Conservation (phyloP, 805 yeast species). For the Zygosaccharomyces siamensis region DNA sequence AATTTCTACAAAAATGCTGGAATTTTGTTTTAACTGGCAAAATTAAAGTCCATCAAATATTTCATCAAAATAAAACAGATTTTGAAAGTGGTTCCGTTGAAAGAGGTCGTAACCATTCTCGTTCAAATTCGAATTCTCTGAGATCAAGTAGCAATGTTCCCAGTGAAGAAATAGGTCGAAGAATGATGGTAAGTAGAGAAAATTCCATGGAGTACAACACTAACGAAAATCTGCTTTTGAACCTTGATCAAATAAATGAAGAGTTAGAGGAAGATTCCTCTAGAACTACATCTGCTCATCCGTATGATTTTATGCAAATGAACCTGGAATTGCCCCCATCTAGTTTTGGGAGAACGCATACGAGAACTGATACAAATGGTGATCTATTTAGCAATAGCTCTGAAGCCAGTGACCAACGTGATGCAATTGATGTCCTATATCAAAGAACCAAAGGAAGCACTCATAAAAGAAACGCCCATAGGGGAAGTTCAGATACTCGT, state of each 20-base stretch:
- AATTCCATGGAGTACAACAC: conserved; percentile 2
- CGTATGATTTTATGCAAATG: conserved; percentile 16
- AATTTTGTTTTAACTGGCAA: conserved; percentile 1
- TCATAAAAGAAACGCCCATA: not conserved
- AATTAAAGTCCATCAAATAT: not conserved
- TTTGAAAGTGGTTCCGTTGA: conserved; percentile 14
- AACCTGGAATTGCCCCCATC: conserved; percentile 33
- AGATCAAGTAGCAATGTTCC: conserved; percentile 24
- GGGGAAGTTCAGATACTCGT: conserved; percentile 1
- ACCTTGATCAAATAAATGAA: conserved; percentile 31
- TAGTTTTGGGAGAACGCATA: conserved; percentile 26
- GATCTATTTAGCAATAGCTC: conserved; percentile 7
- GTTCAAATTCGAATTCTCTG: conserved; percentile 15
- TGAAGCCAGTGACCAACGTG: conserved; percentile 11
- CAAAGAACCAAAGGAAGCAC: conserved; percentile 10
- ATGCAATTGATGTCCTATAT: conserved; percentile 23
- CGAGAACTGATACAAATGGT: conserved; percentile 16
- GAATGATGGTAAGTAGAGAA: conserved; percentile 11
- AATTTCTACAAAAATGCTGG: conserved; percentile 19
- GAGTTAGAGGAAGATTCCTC: conserved; percentile 21
- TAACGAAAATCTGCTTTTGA: conserved; percentile 18
- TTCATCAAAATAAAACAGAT: not conserved
- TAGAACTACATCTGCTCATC: conserved; percentile 4
- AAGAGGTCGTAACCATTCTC: conserved; percentile 22
- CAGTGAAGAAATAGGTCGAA: conserved; percentile 29